Evolutionary conservation across 2,329 filamentous ascomycete species (phyloP), one percentile per base, ranked within the genome.

Genomic region (Periglandula ipomoeae): DNA sequence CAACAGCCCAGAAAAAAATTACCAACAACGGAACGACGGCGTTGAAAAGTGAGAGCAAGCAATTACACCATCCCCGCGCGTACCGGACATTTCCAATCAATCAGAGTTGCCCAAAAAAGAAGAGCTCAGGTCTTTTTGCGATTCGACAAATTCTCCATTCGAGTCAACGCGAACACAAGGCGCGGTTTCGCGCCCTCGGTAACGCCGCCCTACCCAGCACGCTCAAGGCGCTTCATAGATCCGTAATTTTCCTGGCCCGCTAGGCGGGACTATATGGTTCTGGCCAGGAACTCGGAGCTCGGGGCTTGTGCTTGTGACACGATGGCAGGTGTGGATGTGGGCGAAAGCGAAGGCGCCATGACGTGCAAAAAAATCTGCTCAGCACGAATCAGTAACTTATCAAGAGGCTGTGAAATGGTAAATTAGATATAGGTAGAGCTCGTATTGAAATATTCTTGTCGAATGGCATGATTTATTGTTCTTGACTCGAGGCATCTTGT

Each of bases 161-260:
- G n/a, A n/a, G n/a, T 46, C 52, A 50, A 53, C 53, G 5, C 13
- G 15, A 54, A 43, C 54, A 56, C 54, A 55, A 53, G 57, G 59
- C 59, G 58, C 56, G 48, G 52, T 58, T 59, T 55, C 57, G 57
- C 58, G 53, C 58, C 58, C 56, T 61, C 59, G 59, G 59, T 59
- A 53, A 60, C 53, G 52, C 58, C 58, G 59, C 13, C 39, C 39
- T 5, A 26, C n/a, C n/a, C n/a, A n/a, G n/a, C n/a, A n/a, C 9
- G 35, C 52, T 46, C 13, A 22, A 38, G 44, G 27, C 32, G 11
- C 44, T 20, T 47, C 44, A 51, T 20, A 20, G 11, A 41, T 39
- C 23, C 38, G 46, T 43, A 17, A 24, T 38, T 17, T n/a, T n/a
- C n/a, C 10, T 11, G n/a, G 52, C 37, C 50, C 50, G 13, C 39